Conservation (phyloP, 2,329 filamentous ascomycete species). For the Sclerotinia sclerotiorum region DNA sequence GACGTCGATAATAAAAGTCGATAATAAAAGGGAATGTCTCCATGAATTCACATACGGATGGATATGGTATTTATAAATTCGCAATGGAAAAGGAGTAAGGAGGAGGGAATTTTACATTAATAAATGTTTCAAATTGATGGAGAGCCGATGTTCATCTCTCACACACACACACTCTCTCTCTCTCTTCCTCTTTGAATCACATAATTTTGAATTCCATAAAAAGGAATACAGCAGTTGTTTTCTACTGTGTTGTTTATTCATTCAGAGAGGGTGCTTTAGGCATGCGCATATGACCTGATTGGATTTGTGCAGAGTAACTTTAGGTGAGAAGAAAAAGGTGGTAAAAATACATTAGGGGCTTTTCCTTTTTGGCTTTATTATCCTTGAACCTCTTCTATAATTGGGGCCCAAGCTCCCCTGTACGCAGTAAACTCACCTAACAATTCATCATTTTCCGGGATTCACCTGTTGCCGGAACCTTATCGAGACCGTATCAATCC, state of each 20-base stretch:
- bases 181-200: background rate
- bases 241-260: background rate
- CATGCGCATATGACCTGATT: background rate
- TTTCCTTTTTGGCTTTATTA: background rate
- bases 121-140: constrained; percentile 14
- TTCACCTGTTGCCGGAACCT: background rate
- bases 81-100: background rate
- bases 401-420: background rate
- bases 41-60: no score
- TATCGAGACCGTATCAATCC: background rate
- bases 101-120: background rate
- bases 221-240: no score
- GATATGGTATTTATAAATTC: no score
- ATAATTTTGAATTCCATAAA: background rate
- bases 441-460: background rate
- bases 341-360: background rate
- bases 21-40: constrained; percentile 6
- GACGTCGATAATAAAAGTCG: constrained; percentile 17
- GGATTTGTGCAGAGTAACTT: background rate
- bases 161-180: no score
- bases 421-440: no score
- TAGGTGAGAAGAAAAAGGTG: background rate
- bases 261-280: background rate
- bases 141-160: background rate
- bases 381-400: background rate